A percentile compares a stretch with the other conserved stretches of the same genome.
Conservation (phyloP, 2,329 filamentous ascomycete genomes). For the Fusarium sambucinum region DNA sequence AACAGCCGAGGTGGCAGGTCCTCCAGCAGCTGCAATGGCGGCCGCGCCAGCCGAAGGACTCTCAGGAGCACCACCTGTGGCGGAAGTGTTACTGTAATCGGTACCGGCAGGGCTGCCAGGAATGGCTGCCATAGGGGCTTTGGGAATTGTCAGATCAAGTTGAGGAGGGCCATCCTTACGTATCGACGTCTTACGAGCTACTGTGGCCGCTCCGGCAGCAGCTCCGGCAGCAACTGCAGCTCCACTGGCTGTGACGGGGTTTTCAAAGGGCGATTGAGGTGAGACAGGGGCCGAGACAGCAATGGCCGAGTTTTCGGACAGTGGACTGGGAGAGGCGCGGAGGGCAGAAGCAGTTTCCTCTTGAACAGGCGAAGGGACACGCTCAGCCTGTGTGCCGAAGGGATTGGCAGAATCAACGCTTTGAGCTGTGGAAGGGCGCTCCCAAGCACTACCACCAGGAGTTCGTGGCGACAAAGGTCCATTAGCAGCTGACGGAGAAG, state of each 20-base stretch:
- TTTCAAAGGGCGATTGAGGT: conserved; percentile 46
- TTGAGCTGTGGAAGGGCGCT: conserved; percentile 60
- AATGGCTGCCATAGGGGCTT: conserved; percentile 51
- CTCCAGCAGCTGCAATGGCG: conserved; percentile 72
- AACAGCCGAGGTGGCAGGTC: conserved; percentile 73
- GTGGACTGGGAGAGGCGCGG: conserved; percentile 50
- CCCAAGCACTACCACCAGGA: conserved; percentile 58
- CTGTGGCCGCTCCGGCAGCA: conserved; percentile 53
- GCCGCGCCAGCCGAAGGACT: conserved; percentile 63
- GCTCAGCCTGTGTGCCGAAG: conserved; percentile 74
- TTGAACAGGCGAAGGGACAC: conserved; percentile 57
- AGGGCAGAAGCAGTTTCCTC: conserved; percentile 49
- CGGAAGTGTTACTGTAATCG: conserved; percentile 70
- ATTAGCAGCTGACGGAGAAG: conserved; percentile 40
- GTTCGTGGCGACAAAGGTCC: conserved; percentile 43
- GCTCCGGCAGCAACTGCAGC: conserved; percentile 53
- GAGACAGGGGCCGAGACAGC: conserved; percentile 30
- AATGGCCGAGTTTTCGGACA: conserved; percentile 48
- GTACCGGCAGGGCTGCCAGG: conserved; percentile 72
- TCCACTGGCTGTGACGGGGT: conserved; percentile 55
- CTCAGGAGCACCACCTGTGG: conserved; percentile 59
- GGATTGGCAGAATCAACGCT: conserved; percentile 73
- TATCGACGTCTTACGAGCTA: conserved; percentile 68
- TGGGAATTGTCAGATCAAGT: conserved; percentile 66
- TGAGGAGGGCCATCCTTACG: conserved; percentile 64